A percentile compares a stretch with the other conserved stretches of the same genome.
Conservation (phyloP, 2,329 filamentous ascomycete species). For the Monilinia vaccinii-corymbosi region DNA sequence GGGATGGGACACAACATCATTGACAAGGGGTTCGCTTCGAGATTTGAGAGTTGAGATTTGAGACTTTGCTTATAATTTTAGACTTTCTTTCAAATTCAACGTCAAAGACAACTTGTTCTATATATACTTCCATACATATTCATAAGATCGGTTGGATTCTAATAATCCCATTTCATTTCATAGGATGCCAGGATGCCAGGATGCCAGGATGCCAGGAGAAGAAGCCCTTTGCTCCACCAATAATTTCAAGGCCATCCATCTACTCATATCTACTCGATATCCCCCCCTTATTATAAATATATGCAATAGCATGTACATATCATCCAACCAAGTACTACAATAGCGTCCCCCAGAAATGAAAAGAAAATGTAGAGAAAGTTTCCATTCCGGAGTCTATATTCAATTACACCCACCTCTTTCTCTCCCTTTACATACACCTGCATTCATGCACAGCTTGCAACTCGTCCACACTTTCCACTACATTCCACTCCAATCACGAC, state of each 20-base stretch:
- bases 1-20: slow-evolving; percentile 8
- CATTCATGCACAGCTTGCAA: neutral
- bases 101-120: too few species aligned
- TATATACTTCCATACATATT: too few species aligned
- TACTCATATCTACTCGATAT: neutral
- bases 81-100: neutral
- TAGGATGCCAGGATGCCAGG: too few species aligned
- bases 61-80: neutral
- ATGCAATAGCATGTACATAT: neutral
- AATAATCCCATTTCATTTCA: too few species aligned
- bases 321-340: neutral
- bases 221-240: too few species aligned
- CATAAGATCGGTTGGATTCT: too few species aligned
- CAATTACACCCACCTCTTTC: neutral
- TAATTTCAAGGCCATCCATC: too few species aligned
- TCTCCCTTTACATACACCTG: neutral
- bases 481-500: neutral
- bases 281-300: neutral
- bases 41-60: too few species aligned
- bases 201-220: too few species aligned
- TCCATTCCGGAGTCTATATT: slow-evolving; percentile 10
- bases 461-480: neutral
- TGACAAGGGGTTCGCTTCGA: neutral
- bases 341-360: neutral
- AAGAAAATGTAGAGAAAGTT: neutral